Percentiles rank a stretch among this genome's conserved stretches.
These are phyloP conservation scores for Eucalyptus pumila DNA, from an alignment of 345 rosid species.

Conservation along the genomic window DNA sequence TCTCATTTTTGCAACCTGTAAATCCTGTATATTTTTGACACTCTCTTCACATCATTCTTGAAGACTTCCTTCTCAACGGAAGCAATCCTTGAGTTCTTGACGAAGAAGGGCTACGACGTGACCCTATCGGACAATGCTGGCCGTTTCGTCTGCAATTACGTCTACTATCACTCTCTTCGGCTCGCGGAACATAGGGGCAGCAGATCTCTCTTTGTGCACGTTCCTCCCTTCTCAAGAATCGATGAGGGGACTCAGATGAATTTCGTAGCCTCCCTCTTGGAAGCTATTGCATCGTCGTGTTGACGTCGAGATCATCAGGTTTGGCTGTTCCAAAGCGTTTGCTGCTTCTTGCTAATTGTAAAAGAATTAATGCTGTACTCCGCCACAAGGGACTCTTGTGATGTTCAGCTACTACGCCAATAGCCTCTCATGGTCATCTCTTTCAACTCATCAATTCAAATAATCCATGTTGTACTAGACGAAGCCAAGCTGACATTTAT, in stretches of 20 bases:
- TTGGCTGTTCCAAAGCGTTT: background rate
- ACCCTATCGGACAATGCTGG: constrained; percentile 83
- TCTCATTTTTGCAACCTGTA: background rate
- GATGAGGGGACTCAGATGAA: constrained; percentile 87
- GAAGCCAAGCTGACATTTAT: background rate
- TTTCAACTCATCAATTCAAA: background rate
- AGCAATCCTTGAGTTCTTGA: background rate
- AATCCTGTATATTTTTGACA: background rate
- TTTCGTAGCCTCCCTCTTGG: constrained; percentile 75
- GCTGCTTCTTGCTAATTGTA: background rate
- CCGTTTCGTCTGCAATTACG: constrained; percentile 93
- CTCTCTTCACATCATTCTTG: background rate
- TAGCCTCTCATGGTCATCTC: background rate
- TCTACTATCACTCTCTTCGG: constrained; percentile 85
- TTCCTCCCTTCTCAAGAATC: constrained; percentile 84
- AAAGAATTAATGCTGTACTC: background rate
- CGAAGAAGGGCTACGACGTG: constrained; percentile 54
- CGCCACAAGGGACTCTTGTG: background rate
- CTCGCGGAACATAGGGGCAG: constrained; percentile 72
- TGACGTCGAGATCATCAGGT: background rate
- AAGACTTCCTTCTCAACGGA: constrained; percentile 5
- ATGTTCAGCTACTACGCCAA: background rate
- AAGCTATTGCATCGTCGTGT: constrained; percentile 37
- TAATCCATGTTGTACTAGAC: too few relatives aligned
- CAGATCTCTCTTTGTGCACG: constrained; percentile 81